Conservation (phyloP, 2,329 filamentous ascomycete genomes). For the Penicillium sp. region DNA sequence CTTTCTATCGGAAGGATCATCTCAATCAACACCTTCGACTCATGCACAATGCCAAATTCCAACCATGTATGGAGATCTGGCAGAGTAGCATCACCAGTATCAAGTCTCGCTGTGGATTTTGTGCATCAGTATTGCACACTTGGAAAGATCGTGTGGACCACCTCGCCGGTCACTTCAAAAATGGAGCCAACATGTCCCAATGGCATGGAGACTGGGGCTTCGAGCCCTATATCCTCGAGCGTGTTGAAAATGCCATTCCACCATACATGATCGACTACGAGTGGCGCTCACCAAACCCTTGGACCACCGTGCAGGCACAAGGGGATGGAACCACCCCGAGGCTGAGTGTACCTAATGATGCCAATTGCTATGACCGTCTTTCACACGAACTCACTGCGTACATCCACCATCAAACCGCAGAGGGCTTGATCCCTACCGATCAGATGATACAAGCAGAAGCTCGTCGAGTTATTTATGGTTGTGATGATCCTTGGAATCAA, state of each 20-base stretch:
- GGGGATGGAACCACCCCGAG: slow-evolving; percentile 10
- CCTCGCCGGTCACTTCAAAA: slow-evolving; percentile 42
- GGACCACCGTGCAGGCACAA: slow-evolving; percentile 23
- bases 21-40: slow-evolving; percentile 61
- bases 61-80: slow-evolving; percentile 58
- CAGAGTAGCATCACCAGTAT: slow-evolving; percentile 56
- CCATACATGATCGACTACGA: slow-evolving; percentile 40
- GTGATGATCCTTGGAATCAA: slow-evolving; percentile 42
- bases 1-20: slow-evolving; percentile 64
- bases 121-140: slow-evolving; percentile 39
- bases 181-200: slow-evolving; percentile 38
- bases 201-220: slow-evolving; percentile 46
- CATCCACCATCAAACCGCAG: slow-evolving; percentile 34
- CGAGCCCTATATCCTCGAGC: slow-evolving; percentile 35
- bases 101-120: slow-evolving; percentile 50
- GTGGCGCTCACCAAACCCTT: slow-evolving; percentile 33
- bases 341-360: slow-evolving; percentile 33
- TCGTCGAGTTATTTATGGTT: slow-evolving; percentile 35
- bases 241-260: slow-evolving; percentile 39
- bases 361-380: slow-evolving; percentile 44
- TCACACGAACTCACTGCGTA: slow-evolving; percentile 42
- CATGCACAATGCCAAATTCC: slow-evolving; percentile 60
- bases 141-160: slow-evolving; percentile 48
- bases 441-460: slow-evolving; percentile 38
- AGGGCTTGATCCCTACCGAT: slow-evolving; percentile 39